These are phyloP conservation scores for Tolypocladium tundrense DNA, from an alignment of 2,329 filamentous ascomycete genomes.

Conservation along the genomic window DNA sequence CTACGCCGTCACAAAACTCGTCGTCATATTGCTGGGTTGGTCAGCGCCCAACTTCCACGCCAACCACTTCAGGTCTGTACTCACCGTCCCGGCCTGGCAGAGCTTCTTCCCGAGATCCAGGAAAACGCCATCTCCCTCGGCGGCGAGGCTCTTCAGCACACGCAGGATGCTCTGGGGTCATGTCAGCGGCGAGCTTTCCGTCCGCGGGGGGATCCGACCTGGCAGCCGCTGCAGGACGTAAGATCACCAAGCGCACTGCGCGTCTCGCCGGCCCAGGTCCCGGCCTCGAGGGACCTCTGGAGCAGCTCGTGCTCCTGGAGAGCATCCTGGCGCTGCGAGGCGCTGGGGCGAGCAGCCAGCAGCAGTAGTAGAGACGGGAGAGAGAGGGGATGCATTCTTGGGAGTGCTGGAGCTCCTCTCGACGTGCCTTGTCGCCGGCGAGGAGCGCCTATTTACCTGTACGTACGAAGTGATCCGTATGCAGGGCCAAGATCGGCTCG, in stretches of 20 bases:
- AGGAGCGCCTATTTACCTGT: not conserved
- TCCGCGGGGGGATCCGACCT: slow-evolving; percentile 8
- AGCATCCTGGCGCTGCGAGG: not conserved
- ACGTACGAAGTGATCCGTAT: too few species aligned
- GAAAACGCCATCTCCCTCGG: slow-evolving; percentile 32
- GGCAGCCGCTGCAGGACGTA: slow-evolving; percentile 13
- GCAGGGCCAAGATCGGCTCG: not conserved
- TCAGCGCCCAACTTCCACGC: not conserved
- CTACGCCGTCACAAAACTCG: slow-evolving; percentile 44
- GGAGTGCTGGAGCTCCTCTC: not conserved
- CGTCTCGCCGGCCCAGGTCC: not conserved
- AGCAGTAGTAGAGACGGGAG: not conserved
- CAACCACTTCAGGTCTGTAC: slow-evolving; percentile 13
- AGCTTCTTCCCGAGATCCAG: slow-evolving; percentile 19
- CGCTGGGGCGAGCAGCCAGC: not conserved
- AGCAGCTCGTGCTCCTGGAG: not conserved
- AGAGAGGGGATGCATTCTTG: not conserved
- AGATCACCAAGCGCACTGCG: not conserved
- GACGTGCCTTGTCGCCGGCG: not conserved
- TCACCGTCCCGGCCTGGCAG: slow-evolving; percentile 22
- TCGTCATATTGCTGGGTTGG: slow-evolving; percentile 19
- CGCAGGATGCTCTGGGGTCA: slow-evolving; percentile 10
- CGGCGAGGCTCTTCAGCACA: slow-evolving; percentile 31
- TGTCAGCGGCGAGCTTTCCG: not conserved
- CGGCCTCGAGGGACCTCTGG: not conserved